phyloP scores from a whole-genome alignment of 2,329 filamentous ascomycete genomes.

The Cadophora sp. region DNA sequence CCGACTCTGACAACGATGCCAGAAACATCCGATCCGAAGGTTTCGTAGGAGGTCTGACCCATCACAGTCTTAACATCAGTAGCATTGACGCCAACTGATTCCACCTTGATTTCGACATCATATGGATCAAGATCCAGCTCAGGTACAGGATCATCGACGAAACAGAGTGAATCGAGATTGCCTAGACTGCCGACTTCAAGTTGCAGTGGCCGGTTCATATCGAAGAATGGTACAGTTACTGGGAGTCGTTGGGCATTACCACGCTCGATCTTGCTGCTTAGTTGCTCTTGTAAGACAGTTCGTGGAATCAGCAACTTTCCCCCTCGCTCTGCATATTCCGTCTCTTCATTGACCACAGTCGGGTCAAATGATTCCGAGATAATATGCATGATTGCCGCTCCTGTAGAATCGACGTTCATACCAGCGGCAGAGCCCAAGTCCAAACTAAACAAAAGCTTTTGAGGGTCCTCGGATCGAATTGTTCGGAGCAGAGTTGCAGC shows the following conservation, averaged over 20 bases:
- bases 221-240: constrained; percentile 13
- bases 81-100: neutral
- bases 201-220: constrained; percentile 21
- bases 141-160: constrained; percentile 31
- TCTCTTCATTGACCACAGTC: constrained; percentile 12
- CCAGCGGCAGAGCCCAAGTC: constrained; percentile 21
- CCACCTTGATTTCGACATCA: constrained; percentile 17
- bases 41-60: neutral
- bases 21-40: constrained; percentile 10
- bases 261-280: constrained; percentile 20
- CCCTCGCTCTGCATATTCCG: constrained; percentile 23
- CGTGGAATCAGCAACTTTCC: constrained; percentile 26
- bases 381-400: constrained; percentile 13
- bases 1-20: constrained; percentile 35
- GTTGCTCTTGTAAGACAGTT: constrained; percentile 13
- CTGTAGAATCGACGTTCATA: neutral
- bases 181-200: constrained; percentile 23
- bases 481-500: constrained; percentile 34
- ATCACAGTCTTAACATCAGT: constrained; percentile 14
- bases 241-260: constrained; percentile 9
- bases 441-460: constrained; percentile 23
- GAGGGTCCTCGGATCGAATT: constrained; percentile 28
- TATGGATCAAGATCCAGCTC: neutral
- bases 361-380: constrained; percentile 19
- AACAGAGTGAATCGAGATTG: constrained; percentile 25